Evolutionary conservation across 352 stramenopile species (phyloP).

Genomic region (Pythium volutum): DNA sequence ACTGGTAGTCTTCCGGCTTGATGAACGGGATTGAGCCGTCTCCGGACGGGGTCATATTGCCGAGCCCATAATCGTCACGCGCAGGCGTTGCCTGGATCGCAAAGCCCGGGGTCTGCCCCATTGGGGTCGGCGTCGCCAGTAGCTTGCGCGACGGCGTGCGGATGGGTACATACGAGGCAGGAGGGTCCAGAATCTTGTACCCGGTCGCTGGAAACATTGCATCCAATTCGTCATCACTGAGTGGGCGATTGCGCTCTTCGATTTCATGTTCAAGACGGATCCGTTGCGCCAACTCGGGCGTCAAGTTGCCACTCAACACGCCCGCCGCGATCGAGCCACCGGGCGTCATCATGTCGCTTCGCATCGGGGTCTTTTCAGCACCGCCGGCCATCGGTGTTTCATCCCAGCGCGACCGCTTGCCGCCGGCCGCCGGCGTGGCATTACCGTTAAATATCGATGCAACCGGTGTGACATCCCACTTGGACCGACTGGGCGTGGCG

Average conservation of each 20-base stretch:
- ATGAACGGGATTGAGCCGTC: slow-evolving; percentile 95
- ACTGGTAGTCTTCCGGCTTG: slow-evolving; percentile 98
- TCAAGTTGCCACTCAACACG: slow-evolving; percentile 68
- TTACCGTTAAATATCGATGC: slow-evolving; percentile 38
- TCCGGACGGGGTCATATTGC: slow-evolving; percentile 54
- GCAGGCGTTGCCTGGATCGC: slow-evolving; percentile 81
- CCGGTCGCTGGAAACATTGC: slow-evolving; percentile 94
- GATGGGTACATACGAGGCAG: slow-evolving; percentile 94
- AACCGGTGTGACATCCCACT: slow-evolving; percentile 93
- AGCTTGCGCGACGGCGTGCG: slow-evolving; percentile 94
- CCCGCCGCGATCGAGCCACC: slow-evolving; percentile 55
- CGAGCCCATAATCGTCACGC: slow-evolving; percentile 76
- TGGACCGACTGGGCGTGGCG: slow-evolving; percentile 36
- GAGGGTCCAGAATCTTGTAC: slow-evolving; percentile 96
- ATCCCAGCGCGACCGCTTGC: slow-evolving; percentile 96
- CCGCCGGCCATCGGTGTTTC: slow-evolving; percentile 87
- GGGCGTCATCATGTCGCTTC: slow-evolving; percentile 63
- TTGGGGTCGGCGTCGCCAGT: slow-evolving; percentile 94
- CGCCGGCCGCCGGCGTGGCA: slow-evolving; percentile 48
- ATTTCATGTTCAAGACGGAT: slow-evolving; percentile 96
- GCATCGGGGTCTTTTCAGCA: slow-evolving; percentile 49
- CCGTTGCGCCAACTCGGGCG: slow-evolving; percentile 90
- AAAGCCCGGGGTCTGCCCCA: slow-evolving; percentile 91
- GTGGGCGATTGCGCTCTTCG: slow-evolving; percentile 94
- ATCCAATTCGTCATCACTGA: slow-evolving; percentile 97